Evolutionary conservation across 2,329 filamentous ascomycete genomes (phyloP).

Genomic region (Colletotrichum magnum): DNA sequence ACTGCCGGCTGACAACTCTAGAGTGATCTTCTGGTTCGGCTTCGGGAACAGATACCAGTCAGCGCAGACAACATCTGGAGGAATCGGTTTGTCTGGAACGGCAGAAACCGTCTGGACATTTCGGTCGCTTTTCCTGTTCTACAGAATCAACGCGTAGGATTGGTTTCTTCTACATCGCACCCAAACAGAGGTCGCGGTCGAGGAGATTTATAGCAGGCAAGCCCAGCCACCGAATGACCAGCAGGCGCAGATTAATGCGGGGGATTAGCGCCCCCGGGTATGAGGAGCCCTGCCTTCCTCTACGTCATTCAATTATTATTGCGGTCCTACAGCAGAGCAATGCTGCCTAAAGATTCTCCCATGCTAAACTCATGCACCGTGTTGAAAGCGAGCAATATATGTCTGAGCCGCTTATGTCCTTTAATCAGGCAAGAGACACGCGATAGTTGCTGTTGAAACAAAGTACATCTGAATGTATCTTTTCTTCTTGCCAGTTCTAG

Average conservation of each 20-base stretch:
- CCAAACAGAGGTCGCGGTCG: neutral
- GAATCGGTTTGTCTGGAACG: constrained; percentile 16
- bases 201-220: neutral
- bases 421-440: neutral
- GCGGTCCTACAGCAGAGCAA: neutral
- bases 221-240: constrained; percentile 11
- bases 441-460: neutral
- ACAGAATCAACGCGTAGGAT: neutral
- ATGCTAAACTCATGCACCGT: no score
- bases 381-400: no score
- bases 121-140: neutral
- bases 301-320: constrained; percentile 27
- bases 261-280: constrained; percentile 21
- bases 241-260: constrained; percentile 17
- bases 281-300: constrained; percentile 22
- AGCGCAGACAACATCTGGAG: neutral
- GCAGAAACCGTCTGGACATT: neutral
- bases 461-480: constrained; percentile 35
- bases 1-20: neutral
- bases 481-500: constrained; percentile 41
- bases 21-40: neutral
- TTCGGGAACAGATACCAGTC: neutral
- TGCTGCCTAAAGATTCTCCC: neutral
- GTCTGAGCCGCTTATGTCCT: neutral
- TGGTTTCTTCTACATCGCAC: neutral